Base-by-base conservation (phyloP, 768 basidiomycete genomes). In the Naganishia randhawae region DNA sequence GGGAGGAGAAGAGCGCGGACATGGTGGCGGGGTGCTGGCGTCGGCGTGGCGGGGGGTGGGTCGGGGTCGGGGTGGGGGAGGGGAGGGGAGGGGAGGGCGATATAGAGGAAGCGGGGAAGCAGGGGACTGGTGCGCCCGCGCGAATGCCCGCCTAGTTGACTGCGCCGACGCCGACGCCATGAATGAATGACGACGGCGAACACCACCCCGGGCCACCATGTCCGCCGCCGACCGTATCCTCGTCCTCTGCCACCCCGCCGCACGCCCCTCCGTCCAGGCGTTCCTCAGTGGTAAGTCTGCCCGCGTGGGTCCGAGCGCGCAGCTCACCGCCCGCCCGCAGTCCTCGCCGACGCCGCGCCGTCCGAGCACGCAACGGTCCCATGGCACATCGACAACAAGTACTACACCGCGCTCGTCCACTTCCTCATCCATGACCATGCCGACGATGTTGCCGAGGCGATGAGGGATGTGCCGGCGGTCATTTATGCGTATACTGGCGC, bases 341-440 rank as follows among this genome's bases (percentile, higher is more conserved):
- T n/a, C n/a, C n/a, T n/a, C n/a, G n/a, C n/a, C n/a, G n/a, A n/a
- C n/a, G n/a, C n/a, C n/a, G n/a, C n/a, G n/a, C n/a, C n/a, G n/a
- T n/a, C n/a, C n/a, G n/a, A n/a, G n/a, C n/a, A n/a, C n/a, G n/a
- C n/a, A n/a, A n/a, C n/a, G n/a, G n/a, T n/a, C n/a, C n/a, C n/a
- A 39, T 78, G 77, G 77, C 45, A 13, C 0, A 76, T 78, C 25
- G 74, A 74, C 41, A 78, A 78, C 65, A 78, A 78, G 41, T 78
- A 78, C 68, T 78, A 78, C 53, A 72, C 74, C 11, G 76, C 75
- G 42, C 29, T 63, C 27, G 74, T 77, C 11, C 8, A 37, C 27
- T 22, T 63, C 62, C 2, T 63, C 8, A 22, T 63, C 13, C 27
- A 53, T 14, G 5, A n/a, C 16, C 33, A 33, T 3, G 35, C 22